These are phyloP conservation scores for Ganoderma lucidum DNA, from an alignment of 1,284 basidiomycete genomes.

Conservation along the genomic window DNA sequence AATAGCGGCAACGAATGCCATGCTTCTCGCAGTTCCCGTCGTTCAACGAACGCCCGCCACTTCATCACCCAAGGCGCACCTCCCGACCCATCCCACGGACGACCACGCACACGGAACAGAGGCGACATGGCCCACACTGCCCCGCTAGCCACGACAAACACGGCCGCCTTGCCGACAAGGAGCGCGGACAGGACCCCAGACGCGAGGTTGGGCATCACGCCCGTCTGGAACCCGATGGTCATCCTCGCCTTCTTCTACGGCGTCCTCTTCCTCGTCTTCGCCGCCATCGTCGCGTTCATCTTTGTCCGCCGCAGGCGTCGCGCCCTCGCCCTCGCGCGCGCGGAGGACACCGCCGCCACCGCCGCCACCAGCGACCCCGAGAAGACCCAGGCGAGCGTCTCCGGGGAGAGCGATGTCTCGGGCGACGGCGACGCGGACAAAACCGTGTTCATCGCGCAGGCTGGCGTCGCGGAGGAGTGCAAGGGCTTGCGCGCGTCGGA, in stretches of 20 bases:
- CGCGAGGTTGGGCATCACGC: conserved; percentile 4
- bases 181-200: no score
- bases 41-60: conserved; percentile 1
- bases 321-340: background rate
- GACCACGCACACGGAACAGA: background rate
- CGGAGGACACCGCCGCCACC: background rate
- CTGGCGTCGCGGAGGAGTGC: background rate
- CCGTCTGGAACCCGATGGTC: conserved; percentile 13
- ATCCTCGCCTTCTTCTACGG: conserved; percentile 3
- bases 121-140: background rate
- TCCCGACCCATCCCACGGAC: background rate
- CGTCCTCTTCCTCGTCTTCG: background rate
- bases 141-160: background rate
- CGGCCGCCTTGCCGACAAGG: background rate
- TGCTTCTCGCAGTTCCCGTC: background rate
- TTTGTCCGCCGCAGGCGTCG: conserved; percentile 1
- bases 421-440: background rate
- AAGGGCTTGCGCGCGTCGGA: background rate
- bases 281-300: background rate
- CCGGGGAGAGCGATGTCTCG: background rate
- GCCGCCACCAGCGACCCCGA: background rate
- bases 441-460: background rate
- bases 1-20: background rate
- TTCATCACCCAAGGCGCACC: background rate
- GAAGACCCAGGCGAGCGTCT: background rate